Percentiles rank a stretch among this genome's conserved stretches.
Evolutionary conservation across 805 yeast genomes (phyloP).

Genomic region (Kazachstania taianensis): DNA sequence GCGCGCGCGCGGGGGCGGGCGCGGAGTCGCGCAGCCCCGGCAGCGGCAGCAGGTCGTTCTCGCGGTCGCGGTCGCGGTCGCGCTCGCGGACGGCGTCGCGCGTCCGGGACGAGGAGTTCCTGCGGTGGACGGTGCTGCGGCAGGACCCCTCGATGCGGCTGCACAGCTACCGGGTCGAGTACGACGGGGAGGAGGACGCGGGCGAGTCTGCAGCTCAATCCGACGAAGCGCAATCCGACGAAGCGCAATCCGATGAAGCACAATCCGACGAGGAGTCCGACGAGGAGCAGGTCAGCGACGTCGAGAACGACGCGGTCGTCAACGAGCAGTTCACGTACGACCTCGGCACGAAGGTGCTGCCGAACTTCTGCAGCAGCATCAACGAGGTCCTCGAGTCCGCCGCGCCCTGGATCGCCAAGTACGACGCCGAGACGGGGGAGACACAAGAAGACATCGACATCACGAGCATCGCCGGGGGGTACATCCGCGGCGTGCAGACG

Average conservation of each 20-base stretch:
- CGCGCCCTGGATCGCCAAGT: constrained; percentile 25
- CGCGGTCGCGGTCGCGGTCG: constrained; percentile 11
- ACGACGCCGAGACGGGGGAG: constrained; percentile 23
- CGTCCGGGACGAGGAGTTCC: constrained; percentile 30
- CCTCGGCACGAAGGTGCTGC: constrained; percentile 26
- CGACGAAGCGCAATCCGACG: constrained; percentile 40
- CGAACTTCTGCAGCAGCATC: constrained; percentile 22
- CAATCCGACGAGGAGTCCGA: constrained; percentile 31
- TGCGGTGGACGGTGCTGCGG: constrained; percentile 56
- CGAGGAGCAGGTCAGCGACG: constrained; percentile 32
- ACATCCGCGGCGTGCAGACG: constrained; percentile 17
- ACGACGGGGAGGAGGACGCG: constrained; percentile 9
- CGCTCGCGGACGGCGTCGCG: constrained; percentile 22
- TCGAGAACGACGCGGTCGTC: constrained; percentile 25
- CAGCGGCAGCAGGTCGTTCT: constrained; percentile 7
- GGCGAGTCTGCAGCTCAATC: constrained; percentile 1
- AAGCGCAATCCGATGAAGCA: constrained; percentile 40
- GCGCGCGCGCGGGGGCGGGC: constrained; percentile 4
- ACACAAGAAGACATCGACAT: constrained; percentile 20
- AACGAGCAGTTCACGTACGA: constrained; percentile 27
- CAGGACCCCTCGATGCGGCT: constrained; percentile 69
- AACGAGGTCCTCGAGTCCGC: constrained; percentile 22
- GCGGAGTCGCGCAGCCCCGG: constrained; percentile 2
- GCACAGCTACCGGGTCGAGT: constrained; percentile 15
- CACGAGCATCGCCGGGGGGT: constrained; percentile 21